Percentiles rank a stretch among this genome's conserved stretches.
Evolutionary conservation across 2,329 filamentous ascomycete species (phyloP).

Genomic region (Kalmusia sp.): DNA sequence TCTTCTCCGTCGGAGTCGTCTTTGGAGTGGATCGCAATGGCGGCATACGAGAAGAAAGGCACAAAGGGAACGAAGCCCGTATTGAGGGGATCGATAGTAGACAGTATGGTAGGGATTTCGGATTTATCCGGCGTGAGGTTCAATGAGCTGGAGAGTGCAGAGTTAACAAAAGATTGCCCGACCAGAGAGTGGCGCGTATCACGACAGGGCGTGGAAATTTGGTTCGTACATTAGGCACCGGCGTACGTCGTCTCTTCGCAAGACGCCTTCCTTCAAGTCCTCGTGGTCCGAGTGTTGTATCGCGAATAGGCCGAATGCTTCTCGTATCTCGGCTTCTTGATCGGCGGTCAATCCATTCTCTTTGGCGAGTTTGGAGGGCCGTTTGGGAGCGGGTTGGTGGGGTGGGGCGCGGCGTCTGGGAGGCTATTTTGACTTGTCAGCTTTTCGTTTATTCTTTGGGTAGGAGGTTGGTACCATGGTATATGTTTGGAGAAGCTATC

Average conservation of each 20-base stretch:
- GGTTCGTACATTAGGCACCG: constrained; percentile 58
- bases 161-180: too few relatives aligned
- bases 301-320: constrained; percentile 84
- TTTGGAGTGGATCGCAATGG: constrained; percentile 74
- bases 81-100: constrained; percentile 81
- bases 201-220: not conserved
- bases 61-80: constrained; percentile 80
- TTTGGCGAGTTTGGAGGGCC: constrained; percentile 87
- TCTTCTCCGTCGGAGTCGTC: constrained; percentile 32
- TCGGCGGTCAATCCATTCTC: constrained; percentile 85
- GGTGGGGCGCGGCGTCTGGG: constrained; percentile 36
- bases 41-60: constrained; percentile 86
- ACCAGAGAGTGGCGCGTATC: too few relatives aligned
- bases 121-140: constrained; percentile 70
- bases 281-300: constrained; percentile 60
- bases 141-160: constrained; percentile 70
- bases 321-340: constrained; percentile 88
- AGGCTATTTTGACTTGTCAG: constrained; percentile 32
- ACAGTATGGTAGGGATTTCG: constrained; percentile 79
- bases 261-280: constrained; percentile 67
- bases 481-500: not conserved
- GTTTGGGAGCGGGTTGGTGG: constrained; percentile 44
- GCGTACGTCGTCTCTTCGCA: constrained; percentile 54
- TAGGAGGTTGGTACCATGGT: constrained; percentile 26
- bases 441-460: not conserved